Evolutionary conservation across 2,329 filamentous ascomycete species (phyloP).

Genomic region (Diaporthe sp.): DNA sequence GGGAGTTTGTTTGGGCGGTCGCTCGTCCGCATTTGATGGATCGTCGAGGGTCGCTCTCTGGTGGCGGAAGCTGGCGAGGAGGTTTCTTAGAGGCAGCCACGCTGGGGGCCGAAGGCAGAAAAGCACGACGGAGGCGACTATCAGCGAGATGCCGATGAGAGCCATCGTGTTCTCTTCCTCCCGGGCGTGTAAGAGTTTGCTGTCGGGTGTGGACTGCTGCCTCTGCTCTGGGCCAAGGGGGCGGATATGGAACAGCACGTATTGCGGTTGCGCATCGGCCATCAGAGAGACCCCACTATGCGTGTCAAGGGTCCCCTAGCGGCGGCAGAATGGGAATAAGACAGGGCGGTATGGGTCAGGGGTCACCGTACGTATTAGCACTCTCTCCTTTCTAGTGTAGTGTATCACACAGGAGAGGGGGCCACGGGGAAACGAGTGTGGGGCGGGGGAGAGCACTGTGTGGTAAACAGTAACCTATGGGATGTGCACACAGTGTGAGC

Average conservation of each 20-base stretch:
- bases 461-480: neutral
- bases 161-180: constrained; percentile 54
- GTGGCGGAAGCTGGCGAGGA: constrained; percentile 44
- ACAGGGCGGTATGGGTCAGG: constrained; percentile 17
- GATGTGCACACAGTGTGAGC: neutral
- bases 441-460: neutral
- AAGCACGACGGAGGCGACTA: constrained; percentile 69
- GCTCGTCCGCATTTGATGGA: constrained; percentile 23
- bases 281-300: neutral
- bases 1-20: constrained; percentile 8
- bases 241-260: neutral
- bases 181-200: neutral
- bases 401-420: too few species aligned
- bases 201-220: neutral
- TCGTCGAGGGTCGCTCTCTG: constrained; percentile 21
- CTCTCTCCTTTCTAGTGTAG: neutral
- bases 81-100: constrained; percentile 53
- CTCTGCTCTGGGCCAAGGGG: too few species aligned
- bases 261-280: neutral
- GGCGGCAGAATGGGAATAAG: neutral
- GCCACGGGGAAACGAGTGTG: too few species aligned
- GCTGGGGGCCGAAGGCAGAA: constrained; percentile 64
- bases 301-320: neutral
- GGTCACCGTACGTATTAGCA: too few species aligned
- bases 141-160: constrained; percentile 69